Evolutionary conservation across 169 alveolate species (phyloP).

Genomic region (Eimeria praecox): DNA sequence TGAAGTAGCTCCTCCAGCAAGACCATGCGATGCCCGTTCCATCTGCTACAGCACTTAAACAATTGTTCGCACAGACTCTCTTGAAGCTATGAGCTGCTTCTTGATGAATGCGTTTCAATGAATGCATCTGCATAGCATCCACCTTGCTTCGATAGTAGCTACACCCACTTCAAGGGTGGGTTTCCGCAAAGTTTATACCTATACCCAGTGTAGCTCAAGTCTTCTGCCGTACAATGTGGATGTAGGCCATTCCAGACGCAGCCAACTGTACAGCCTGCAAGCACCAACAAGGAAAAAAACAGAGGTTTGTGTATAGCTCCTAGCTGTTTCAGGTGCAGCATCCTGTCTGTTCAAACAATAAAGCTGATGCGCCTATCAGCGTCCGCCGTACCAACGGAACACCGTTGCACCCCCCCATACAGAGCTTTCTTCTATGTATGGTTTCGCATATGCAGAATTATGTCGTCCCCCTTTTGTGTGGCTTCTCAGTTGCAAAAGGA

Average conservation of each 20-base stretch:
- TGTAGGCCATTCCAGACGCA: neutral
- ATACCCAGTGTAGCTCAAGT: neutral
- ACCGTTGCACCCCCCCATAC: neutral
- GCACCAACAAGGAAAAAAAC: neutral
- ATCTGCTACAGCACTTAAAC: neutral
- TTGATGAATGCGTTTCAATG: neutral
- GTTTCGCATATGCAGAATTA: neutral
- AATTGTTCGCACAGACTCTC: neutral
- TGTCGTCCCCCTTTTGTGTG: neutral
- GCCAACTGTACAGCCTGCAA: neutral
- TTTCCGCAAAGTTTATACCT: neutral
- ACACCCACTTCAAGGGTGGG: neutral
- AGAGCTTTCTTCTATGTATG: too few species aligned
- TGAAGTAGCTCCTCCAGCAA: neutral
- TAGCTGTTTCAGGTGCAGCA: neutral
- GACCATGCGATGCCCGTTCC: neutral
- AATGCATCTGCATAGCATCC: neutral
- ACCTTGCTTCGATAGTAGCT: neutral
- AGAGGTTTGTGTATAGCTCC: neutral
- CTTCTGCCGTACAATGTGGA: neutral
- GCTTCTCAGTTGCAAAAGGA: conserved; percentile 7
- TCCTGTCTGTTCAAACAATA: neutral
- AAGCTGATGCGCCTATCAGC: neutral
- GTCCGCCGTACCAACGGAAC: too few species aligned
- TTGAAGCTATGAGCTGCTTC: neutral